phyloP scores from a whole-genome alignment of 345 rosid species.

The Salix arbutifolia region DNA sequence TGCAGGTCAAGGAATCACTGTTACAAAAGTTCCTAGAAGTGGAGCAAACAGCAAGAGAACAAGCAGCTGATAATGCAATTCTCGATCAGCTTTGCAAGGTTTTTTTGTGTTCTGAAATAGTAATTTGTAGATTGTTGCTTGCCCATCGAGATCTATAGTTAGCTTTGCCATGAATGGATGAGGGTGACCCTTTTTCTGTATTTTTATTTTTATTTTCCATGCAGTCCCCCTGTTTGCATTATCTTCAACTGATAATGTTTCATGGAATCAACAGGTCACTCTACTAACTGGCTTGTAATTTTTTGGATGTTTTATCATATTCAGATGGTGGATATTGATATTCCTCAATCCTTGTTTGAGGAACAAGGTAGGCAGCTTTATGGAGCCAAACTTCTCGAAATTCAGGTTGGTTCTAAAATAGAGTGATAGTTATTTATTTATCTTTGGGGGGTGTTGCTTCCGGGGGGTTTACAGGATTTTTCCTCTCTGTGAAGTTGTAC shows the following conservation, averaged over 20 bases:
- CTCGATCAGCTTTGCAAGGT: conserved; percentile 83
- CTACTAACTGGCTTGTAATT: not conserved
- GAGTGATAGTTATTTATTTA: not conserved
- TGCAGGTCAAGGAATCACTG: conserved; percentile 72
- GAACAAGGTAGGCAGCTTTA: conserved; percentile 95
- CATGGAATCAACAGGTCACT: not conserved
- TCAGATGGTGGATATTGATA: conserved; percentile 89
- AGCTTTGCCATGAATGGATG: no score
- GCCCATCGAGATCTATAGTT: not conserved
- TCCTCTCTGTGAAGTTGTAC: not conserved
- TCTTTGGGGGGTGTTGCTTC: no score
- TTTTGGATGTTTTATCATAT: not conserved
- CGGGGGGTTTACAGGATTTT: no score
- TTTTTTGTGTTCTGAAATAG: conserved; percentile 12
- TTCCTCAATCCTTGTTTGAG: conserved; percentile 82
- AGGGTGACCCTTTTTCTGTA: no score
- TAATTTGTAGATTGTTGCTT: conserved; percentile 5
- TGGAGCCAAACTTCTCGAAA: conserved; percentile 78
- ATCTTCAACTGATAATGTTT: not conserved
- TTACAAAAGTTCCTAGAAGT: conserved; percentile 66
- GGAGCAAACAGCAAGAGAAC: conserved; percentile 76
- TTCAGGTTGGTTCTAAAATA: conserved; percentile 50
- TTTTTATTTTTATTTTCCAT: no score
- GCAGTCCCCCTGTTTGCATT: no score
- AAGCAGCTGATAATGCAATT: conserved; percentile 91